Percentiles rank a stretch among this genome's conserved stretches.
Evolutionary conservation across 257 asterid species (phyloP).

Genomic region (Solanum paucissectum): DNA sequence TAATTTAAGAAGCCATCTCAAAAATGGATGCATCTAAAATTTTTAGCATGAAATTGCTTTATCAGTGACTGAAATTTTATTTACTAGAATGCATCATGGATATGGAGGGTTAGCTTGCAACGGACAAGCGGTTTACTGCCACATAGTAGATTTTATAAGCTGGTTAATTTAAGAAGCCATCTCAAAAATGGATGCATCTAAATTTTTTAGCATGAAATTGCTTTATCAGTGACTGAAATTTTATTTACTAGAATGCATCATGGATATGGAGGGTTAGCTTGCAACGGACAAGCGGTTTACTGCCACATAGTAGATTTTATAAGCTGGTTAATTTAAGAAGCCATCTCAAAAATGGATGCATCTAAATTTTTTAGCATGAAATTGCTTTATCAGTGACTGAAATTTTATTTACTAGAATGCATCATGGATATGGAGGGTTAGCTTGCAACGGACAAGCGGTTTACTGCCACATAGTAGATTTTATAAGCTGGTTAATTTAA

Average conservation of each 20-base stretch:
- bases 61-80: neutral
- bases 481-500: too few relatives aligned
- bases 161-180: neutral
- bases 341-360: too few relatives aligned
- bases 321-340: too few relatives aligned
- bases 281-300: neutral
- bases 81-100: neutral
- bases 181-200: neutral
- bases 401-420: too few relatives aligned
- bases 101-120: neutral
- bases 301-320: too few relatives aligned
- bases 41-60: neutral
- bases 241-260: neutral
- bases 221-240: neutral
- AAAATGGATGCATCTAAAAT: neutral
- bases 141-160: too few relatives aligned
- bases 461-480: too few relatives aligned
- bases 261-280: neutral
- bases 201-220: neutral
- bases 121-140: neutral
- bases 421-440: too few relatives aligned
- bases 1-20: neutral
- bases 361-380: too few relatives aligned
- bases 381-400: too few relatives aligned
- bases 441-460: too few relatives aligned